phyloP scores from a whole-genome alignment of 2,329 filamentous ascomycete genomes.

The Colletotrichum paranaense region DNA sequence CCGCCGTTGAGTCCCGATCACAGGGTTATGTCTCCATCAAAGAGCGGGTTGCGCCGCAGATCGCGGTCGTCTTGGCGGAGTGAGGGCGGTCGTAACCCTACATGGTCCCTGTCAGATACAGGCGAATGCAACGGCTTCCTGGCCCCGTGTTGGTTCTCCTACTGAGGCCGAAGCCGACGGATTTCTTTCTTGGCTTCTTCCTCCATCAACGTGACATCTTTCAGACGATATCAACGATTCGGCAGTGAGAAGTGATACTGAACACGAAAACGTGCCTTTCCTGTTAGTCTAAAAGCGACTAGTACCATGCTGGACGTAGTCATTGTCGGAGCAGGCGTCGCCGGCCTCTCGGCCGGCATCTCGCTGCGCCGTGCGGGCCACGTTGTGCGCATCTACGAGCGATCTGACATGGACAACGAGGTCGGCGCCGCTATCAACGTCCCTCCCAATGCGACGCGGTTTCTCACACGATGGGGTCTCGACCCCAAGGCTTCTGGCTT shows the following conservation, averaged over 20 bases:
- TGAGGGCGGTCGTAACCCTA: background rate
- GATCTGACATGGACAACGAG: conserved; percentile 49
- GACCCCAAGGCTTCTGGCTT: conserved; percentile 43
- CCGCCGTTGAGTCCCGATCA: background rate
- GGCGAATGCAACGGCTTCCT: background rate
- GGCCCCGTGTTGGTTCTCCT: conserved; percentile 2
- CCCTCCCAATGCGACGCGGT: conserved; percentile 49
- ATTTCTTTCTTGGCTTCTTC: conserved; percentile 1
- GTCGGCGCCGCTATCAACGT: conserved; percentile 52
- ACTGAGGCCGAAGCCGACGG: too few relatives aligned
- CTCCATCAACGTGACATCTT: background rate
- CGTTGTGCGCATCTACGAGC: conserved; percentile 53
- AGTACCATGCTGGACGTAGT: conserved; percentile 48
- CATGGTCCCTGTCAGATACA: background rate
- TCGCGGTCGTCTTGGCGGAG: conserved; percentile 3
- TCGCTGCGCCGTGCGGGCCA: conserved; percentile 51
- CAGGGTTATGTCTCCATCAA: background rate
- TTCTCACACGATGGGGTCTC: conserved; percentile 50
- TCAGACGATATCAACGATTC: background rate
- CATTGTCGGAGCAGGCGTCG: conserved; percentile 56
- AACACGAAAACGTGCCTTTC: background rate
- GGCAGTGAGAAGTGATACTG: background rate
- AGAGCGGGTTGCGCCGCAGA: background rate
- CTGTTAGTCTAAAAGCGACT: background rate
- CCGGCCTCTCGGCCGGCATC: conserved; percentile 52